Conservation (phyloP, 2,329 filamentous ascomycete species). For the Fusarium tupiense region DNA sequence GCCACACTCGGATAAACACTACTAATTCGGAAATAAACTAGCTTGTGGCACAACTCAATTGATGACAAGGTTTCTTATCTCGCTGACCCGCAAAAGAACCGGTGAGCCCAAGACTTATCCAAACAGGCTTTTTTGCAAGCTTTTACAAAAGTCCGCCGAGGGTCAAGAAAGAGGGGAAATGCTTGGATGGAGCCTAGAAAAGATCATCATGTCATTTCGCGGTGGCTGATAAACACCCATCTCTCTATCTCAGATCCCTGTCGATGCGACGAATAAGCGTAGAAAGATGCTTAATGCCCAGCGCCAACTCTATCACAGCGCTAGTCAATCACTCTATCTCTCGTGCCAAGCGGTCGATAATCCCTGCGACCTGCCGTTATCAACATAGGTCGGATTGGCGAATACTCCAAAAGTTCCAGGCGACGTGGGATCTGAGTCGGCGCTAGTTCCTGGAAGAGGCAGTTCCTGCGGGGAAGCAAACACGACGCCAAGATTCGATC, state of each 20-base stretch:
- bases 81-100: conserved; percentile 20
- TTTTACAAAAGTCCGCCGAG: neutral
- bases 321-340: neutral
- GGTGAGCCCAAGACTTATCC: neutral
- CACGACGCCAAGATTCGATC: conserved; percentile 34
- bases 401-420: conserved; percentile 38
- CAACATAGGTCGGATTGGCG: conserved; percentile 32
- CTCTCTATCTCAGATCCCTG: conserved; percentile 11
- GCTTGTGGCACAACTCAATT: conserved; percentile 21
- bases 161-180: conserved; percentile 3
- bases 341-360: neutral
- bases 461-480: conserved; percentile 32
- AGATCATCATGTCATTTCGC: conserved; percentile 7
- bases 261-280: conserved; percentile 26
- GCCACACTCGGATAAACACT: conserved; percentile 1
- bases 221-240: conserved; percentile 1
- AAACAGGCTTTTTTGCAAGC: neutral
- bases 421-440: conserved; percentile 35
- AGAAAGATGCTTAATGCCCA: conserved; percentile 31
- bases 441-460: conserved; percentile 40
- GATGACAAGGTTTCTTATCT: conserved; percentile 18
- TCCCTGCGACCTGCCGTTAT: conserved; percentile 42
- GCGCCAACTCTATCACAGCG: neutral
- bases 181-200: neutral
- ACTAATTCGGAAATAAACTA: neutral